phyloP scores from a whole-genome alignment of 768 basidiomycete genomes.

The Leucosporidium scottii region DNA sequence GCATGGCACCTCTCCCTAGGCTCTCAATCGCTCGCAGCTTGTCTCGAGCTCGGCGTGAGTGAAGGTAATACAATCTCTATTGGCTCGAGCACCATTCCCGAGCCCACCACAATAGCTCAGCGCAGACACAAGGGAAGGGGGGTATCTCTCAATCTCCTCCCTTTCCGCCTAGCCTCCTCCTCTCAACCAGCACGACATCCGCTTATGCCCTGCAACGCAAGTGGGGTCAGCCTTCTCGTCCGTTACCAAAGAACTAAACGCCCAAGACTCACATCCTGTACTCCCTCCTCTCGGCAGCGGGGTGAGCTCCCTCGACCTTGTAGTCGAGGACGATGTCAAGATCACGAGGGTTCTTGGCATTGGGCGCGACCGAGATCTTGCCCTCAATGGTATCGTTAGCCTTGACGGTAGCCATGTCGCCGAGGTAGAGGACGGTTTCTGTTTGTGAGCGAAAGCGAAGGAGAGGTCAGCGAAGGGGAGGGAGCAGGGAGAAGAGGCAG shows the following conservation, averaged over 20 bases:
- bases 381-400: conserved; percentile 64
- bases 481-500: not conserved
- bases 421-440: conserved; percentile 98
- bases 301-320: conserved; percentile 46
- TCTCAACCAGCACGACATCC: too few species aligned
- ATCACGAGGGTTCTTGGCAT: conserved; percentile 87
- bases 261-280: conserved; percentile 26
- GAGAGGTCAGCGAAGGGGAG: not conserved
- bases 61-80: too few species aligned
- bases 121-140: too few species aligned
- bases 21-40: too few species aligned
- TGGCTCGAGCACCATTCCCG: too few species aligned
- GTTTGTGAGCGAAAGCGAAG: conserved; percentile 44
- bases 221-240: too few species aligned
- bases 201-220: too few species aligned
- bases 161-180: too few species aligned
- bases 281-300: conserved; percentile 22
- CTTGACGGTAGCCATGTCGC: conserved; percentile 58
- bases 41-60: too few species aligned
- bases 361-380: conserved; percentile 69
- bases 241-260: not conserved
- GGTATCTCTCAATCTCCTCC: too few species aligned
- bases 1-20: too few species aligned
- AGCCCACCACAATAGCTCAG: too few species aligned
- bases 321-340: conserved; percentile 82